A percentile compares a stretch with the other conserved stretches of the same genome.
phyloP scores from a whole-genome alignment of 768 basidiomycete species.

The Pholiota conissans region DNA sequence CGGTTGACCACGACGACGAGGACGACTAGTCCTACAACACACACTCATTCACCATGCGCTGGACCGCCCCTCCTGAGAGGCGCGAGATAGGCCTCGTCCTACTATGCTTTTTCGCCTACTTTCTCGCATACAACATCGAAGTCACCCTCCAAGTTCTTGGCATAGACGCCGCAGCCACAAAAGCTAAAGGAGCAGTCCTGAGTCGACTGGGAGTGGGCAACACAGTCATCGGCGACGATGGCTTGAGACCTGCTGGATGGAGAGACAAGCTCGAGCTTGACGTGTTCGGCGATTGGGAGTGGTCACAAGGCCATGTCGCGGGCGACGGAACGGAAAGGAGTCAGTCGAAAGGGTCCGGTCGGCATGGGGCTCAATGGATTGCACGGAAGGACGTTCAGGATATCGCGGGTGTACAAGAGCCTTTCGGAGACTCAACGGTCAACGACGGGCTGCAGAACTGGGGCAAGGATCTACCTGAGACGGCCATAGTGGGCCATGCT shows the following conservation, averaged over 20 bases:
- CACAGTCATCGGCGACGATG: conserved; percentile 42
- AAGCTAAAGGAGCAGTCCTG: conserved; percentile 35
- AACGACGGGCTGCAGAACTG: conserved; percentile 58
- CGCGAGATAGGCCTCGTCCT: conserved; percentile 73
- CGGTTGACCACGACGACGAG: background rate
- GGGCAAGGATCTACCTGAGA: conserved; percentile 54
- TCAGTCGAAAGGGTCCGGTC: conserved; percentile 40
- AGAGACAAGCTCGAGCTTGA: conserved; percentile 57
- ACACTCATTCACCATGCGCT: conserved; percentile 46
- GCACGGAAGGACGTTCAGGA: conserved; percentile 29
- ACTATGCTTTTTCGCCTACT: conserved; percentile 62
- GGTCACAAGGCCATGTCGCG: conserved; percentile 61
- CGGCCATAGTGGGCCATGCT: conserved; percentile 59
- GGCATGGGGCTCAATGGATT: conserved; percentile 46
- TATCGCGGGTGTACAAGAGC: conserved; percentile 19
- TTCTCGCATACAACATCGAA: conserved; percentile 76
- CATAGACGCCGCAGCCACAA: conserved; percentile 39
- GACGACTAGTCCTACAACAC: background rate
- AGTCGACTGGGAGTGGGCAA: conserved; percentile 39
- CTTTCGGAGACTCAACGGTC: conserved; percentile 38
- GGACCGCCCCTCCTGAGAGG: conserved; percentile 66
- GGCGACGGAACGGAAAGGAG: conserved; percentile 52
- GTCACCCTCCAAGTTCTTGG: conserved; percentile 54
- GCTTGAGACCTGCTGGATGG: conserved; percentile 50
- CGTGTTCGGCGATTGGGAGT: conserved; percentile 72